Evolutionary conservation across 2,329 filamentous ascomycete genomes (phyloP), one percentile per base, ranked within the genome.

Genomic region (Aspergillus spinulosporus): DNA sequence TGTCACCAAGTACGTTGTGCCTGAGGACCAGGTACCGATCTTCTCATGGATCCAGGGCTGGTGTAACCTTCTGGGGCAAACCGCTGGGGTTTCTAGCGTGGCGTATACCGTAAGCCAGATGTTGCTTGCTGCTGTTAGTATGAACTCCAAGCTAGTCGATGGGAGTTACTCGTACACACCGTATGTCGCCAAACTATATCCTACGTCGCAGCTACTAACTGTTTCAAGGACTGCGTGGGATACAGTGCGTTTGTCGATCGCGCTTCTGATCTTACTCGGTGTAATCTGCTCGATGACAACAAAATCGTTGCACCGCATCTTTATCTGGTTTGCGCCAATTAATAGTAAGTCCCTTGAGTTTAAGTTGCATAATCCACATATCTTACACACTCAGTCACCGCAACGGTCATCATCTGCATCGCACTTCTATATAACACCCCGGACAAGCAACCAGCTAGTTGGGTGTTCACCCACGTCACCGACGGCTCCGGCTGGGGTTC

Each of bases 1-100:
- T 67, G 84, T 86, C 36, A 85, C 83, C 7, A 87, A 87, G 64
- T 81, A 85, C 65, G 84, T 87, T 34, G 84, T 87, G 1, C 84
- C 84, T 6, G 73, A 77, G 12, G 78, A 84, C 54, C 80, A 85
- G 65, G 83, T 86, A 31, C 81, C 85, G 1, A 79, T 85, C 9
- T 86, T 84, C 77, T 80, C 83, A 0, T 87, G 84, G 84, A 75
- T 86, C 44, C 84, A 86, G 54, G 84, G 84, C n/a, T 87, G 84
- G 84, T 84, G 83, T 65, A 88, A 87, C 61, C 80, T 87, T 32
- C 76, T 87, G 1, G 84, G 84, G 5, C 84, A 88, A 69, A 84
- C 83, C 6, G 82, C 82, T 9, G 84, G 84, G 37, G 83, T 86
- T 9, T 83, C 83, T 7, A 85, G 82, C 65, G 78, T 87, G 44